Evolutionary conservation across 1,139 yeast species (phyloP), one percentile per base, ranked within the genome.

Genomic region (Torulaspora pretoriensis): DNA sequence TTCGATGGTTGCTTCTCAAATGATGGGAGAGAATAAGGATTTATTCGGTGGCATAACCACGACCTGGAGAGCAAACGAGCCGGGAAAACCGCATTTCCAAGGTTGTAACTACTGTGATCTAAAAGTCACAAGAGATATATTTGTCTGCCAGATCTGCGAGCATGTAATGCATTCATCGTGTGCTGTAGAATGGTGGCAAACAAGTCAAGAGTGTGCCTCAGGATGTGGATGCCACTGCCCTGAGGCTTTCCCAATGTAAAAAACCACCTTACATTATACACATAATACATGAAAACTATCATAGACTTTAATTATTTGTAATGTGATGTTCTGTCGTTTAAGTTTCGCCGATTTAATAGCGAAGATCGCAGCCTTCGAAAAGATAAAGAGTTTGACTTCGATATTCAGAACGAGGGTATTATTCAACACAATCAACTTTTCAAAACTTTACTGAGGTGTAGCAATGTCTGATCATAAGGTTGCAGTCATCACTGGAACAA

Each of bases 211-310:
- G 55, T 90, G 97, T 64, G 83, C 95, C 0, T 78, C 88, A 48
- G 97, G 97, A 0, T 90, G 97, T 68, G 96, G 96, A 0, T 90
- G 97, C 59, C 55, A 64, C 8, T 88, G 96, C 64, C 63, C 81
- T 40, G 67, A 68, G 2, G 38, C 49, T 31, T 60, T 53, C 43
- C 60, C 57, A 17, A 19, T 32, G 29, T 29, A 36, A 30, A n/a
- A n/a, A n/a, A n/a, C n/a, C n/a, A n/a, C n/a, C n/a, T n/a, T n/a
- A n/a, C n/a, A n/a, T n/a, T n/a, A n/a, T n/a, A n/a, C n/a, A n/a
- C n/a, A n/a, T n/a, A n/a, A n/a, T n/a, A n/a, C n/a, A n/a, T n/a
- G n/a, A n/a, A n/a, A n/a, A n/a, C n/a, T n/a, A n/a, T n/a, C n/a
- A n/a, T n/a, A n/a, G n/a, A n/a, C n/a, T n/a, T n/a, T n/a, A n/a